Evolutionary conservation across 2,329 filamentous ascomycete genomes (phyloP).

Genomic region (Fusarium nanum): DNA sequence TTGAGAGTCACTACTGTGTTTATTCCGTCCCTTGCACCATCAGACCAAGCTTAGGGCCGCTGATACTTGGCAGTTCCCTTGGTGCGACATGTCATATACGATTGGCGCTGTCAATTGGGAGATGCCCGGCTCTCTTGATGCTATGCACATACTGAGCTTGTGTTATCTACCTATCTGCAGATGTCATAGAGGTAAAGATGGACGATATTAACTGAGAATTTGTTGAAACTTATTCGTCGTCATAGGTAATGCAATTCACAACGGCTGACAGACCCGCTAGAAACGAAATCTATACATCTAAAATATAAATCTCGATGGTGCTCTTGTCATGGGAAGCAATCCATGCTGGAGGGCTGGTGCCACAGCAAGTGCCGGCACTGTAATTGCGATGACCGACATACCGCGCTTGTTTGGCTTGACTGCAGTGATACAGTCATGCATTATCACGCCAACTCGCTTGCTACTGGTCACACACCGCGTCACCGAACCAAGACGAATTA

Average conservation of each 20-base stretch:
- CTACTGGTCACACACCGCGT: slow-evolving; percentile 15
- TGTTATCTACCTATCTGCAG: neutral
- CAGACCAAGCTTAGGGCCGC: neutral
- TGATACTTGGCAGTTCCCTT: neutral
- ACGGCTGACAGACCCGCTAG: neutral
- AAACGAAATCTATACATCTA: neutral
- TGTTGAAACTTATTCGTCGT: neutral
- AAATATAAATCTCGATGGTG: neutral
- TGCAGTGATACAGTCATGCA: slow-evolving; percentile 6
- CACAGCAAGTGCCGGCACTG: slow-evolving; percentile 19
- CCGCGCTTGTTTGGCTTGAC: slow-evolving; percentile 2
- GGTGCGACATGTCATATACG: slow-evolving; percentile 7
- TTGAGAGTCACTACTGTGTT: neutral
- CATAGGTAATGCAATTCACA: neutral
- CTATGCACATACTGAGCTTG: neutral
- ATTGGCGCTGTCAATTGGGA: neutral
- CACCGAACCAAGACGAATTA: neutral
- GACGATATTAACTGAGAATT: neutral
- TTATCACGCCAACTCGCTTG: slow-evolving; percentile 28
- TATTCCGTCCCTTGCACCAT: neutral
- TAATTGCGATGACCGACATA: slow-evolving; percentile 8
- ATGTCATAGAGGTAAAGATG: neutral
- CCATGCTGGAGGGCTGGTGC: neutral
- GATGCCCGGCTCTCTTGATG: neutral
- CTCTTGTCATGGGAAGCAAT: neutral